Evolutionary conservation across 2,329 filamentous ascomycete genomes (phyloP).

Genomic region (Xylariaceae sp.): DNA sequence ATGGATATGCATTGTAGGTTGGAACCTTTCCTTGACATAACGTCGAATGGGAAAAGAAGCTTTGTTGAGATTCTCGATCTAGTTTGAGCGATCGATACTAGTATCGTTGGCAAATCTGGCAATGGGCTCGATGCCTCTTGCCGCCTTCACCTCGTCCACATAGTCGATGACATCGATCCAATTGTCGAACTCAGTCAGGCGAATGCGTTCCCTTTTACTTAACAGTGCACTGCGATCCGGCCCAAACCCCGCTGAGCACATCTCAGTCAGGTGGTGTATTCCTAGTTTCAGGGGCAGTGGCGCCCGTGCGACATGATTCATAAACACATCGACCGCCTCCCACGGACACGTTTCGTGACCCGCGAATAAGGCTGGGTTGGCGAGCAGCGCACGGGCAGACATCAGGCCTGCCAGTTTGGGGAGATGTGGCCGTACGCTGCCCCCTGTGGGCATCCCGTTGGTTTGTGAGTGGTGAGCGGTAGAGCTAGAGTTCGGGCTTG

Average conservation of each 20-base stretch:
- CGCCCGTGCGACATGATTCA: conserved; percentile 60
- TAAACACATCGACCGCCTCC: conserved; percentile 67
- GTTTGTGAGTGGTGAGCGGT: background rate
- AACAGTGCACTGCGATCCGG: conserved; percentile 60
- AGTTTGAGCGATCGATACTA: background rate
- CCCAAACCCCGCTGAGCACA: conserved; percentile 65
- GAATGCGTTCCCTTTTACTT: conserved; percentile 59
- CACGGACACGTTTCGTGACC: conserved; percentile 63
- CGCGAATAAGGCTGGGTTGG: conserved; percentile 71
- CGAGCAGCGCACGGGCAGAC: conserved; percentile 71
- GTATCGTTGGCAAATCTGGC: background rate
- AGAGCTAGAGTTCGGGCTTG: conserved; percentile 1
- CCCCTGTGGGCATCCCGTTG: conserved; percentile 16
- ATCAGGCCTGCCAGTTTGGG: conserved; percentile 67
- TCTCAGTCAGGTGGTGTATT: conserved; percentile 70
- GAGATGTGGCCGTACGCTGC: conserved; percentile 40
- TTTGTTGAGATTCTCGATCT: background rate
- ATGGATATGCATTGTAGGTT: too few species aligned
- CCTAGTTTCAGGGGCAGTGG: conserved; percentile 69
- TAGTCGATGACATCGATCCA: conserved; percentile 67
- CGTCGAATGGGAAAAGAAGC: too few species aligned
- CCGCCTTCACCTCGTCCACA: conserved; percentile 52
- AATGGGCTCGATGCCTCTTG: conserved; percentile 10
- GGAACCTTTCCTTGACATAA: too few species aligned
- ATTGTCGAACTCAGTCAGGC: conserved; percentile 55